These are phyloP conservation scores for Zymoseptoria tritici DNA, from an alignment of 2,329 filamentous ascomycete genomes.

Conservation along the genomic window DNA sequence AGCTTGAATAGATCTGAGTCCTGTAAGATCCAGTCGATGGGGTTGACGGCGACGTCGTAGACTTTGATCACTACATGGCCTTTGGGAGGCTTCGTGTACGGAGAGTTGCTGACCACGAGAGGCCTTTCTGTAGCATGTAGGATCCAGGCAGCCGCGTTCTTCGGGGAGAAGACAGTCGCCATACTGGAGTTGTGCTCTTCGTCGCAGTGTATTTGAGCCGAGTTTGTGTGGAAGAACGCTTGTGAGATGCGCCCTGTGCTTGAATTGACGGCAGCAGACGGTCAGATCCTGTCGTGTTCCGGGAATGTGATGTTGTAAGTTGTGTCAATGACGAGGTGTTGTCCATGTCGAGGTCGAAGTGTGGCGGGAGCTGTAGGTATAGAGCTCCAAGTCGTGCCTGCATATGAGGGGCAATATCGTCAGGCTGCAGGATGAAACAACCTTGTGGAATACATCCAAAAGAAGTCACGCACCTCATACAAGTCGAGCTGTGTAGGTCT, in stretches of 20 bases:
- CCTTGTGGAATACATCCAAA: neutral
- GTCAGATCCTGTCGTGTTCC: no score
- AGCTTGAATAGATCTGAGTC: conserved; percentile 23
- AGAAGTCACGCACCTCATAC: neutral
- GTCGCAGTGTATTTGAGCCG: no score
- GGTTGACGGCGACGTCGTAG: conserved; percentile 36
- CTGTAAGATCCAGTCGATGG: conserved; percentile 37
- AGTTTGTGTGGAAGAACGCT: no score
- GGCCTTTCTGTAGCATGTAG: conserved; percentile 26
- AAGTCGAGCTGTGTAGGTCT: neutral
- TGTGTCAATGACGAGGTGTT: neutral
- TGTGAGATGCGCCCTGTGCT: no score
- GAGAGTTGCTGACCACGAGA: conserved; percentile 31
- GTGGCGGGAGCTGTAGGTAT: neutral
- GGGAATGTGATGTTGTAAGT: neutral
- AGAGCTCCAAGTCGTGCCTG: neutral
- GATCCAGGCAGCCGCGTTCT: conserved; percentile 32
- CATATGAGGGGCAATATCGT: neutral
- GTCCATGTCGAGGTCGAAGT: neutral
- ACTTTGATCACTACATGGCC: conserved; percentile 36
- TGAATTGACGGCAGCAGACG: no score
- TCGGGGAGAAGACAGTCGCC: conserved; percentile 1
- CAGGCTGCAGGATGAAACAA: neutral
- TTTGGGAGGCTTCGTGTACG: conserved; percentile 29
- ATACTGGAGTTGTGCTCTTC: neutral